Base-by-base conservation (phyloP, 83 land plant genomes). In the Isoetes engelmannii region DNA sequence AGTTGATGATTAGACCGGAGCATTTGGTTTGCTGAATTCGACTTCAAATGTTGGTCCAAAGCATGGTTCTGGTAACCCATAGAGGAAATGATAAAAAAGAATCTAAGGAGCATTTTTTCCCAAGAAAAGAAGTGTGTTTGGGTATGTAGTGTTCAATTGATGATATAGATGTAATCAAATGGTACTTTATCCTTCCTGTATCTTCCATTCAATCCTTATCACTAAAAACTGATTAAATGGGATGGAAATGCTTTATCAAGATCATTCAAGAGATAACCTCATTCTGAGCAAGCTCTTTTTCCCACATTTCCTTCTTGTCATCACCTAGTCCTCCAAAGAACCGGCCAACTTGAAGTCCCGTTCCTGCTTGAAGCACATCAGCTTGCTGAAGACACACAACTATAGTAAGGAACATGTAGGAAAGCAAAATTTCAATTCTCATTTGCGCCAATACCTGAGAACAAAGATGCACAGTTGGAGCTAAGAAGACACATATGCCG, bases 381-480 rank as follows among this genome's bases (percentile, higher is more conserved):
- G 75, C 75, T 70, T 75, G 78, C 78, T 75, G 55, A 20, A 65
- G 20, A 1, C 17, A 60, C 21, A 60, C 19, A 3, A 10, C 3
- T 17, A 28, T 28, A 28, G 37, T 28, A 28, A 28, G 37, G 37
- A 28, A 28, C 37, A 28, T 28, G 37, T 28, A 28, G 37, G 2
- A 28, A 28, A 28, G 37, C 37, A 28, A 28, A 28, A 28, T 28
- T 28, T 2, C 2, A 0, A 28, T 0, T 28, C 37, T 28, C 37
- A 0, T 28, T 28, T 28, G 37, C 62, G 3, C 2, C 62, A 28
- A 28, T 68, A 88, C 92, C 72, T 89, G 92, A 4, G 51, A 18
- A 7, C 86, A 86, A 55, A 89, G 68, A 41, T 76, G 73, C 45
- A 86, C 90, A 46, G 83, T 77, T 1, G 94, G 94, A 7, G 75